These are phyloP conservation scores for Aspergillus aculeatinus DNA, from an alignment of 2,329 filamentous ascomycete genomes.

Conservation along the genomic window DNA sequence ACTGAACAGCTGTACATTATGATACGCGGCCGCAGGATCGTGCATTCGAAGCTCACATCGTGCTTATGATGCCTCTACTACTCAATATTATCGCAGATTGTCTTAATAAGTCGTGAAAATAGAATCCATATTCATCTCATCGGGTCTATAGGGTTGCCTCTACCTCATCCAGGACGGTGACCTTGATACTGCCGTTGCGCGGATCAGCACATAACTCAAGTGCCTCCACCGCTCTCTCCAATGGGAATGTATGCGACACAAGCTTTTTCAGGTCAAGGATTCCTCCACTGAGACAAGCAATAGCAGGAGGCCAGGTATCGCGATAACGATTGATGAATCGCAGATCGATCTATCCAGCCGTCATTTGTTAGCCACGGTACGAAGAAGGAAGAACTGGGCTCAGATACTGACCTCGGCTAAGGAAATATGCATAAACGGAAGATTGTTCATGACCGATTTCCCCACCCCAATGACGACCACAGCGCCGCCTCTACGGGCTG, in stretches of 20 bases:
- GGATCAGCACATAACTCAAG: constrained; percentile 54
- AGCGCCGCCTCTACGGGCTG: constrained; percentile 57
- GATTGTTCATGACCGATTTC: constrained; percentile 60
- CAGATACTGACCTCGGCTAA: constrained; percentile 50
- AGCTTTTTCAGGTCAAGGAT: constrained; percentile 62
- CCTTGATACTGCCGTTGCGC: constrained; percentile 58
- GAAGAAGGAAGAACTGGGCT: background rate
- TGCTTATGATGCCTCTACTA: no score
- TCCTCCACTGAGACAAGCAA: constrained; percentile 59
- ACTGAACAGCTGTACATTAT: no score
- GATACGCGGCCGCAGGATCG: no score
- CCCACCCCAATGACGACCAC: constrained; percentile 67
- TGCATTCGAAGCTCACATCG: no score
- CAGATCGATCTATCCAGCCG: constrained; percentile 56
- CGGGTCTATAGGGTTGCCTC: constrained; percentile 19
- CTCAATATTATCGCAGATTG: no score
- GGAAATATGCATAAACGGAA: constrained; percentile 67
- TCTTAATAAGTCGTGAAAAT: no score
- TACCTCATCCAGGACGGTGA: constrained; percentile 58
- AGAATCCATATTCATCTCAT: background rate
- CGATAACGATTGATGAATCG: constrained; percentile 70
- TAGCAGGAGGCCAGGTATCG: constrained; percentile 68
- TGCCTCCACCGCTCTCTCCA: constrained; percentile 62
- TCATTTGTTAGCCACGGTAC: background rate
- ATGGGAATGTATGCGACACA: constrained; percentile 62